Evolutionary conservation across 192 early-diverging fungal genomes (phyloP), one percentile per base, ranked within the genome.

Genomic region (Backusella liffmaniae): DNA sequence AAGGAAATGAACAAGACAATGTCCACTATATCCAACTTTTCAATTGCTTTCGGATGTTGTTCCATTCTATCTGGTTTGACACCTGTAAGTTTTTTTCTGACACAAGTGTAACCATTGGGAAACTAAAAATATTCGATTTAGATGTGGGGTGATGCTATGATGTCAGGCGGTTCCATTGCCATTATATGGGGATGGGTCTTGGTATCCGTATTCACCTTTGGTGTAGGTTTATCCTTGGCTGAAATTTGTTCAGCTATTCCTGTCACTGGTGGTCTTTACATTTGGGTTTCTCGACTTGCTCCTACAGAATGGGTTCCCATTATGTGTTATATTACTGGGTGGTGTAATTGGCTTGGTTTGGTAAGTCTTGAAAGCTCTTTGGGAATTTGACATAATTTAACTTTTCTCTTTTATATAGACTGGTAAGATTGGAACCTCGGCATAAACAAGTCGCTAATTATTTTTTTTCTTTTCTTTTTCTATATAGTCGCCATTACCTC

Each of bases 301-400:
- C 79, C 78, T 21, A 65, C 81, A 8, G 78, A 81, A 46, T 86
- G 84, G 83, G 86, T 82, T 0, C 88, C 88, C 8, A 73, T 89
- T 30, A 79, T 82, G 15, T 85, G 83, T 12, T 89, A 85, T 85
- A 37, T 89, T n/a, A 87, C 87, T 1, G 88, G 88, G 6, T 89
- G 84, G 68, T 85, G 81, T 72, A 88, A 88, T 67, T 88, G 86
- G 86, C 75, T 88, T 46, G 86, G 86, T 26, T 77, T 88, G 65
- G 65, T 73, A 73, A 73, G 71, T 32, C 1, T 18, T 6, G 10
- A n/a, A 5, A 26, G 26, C 41, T 37, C n/a, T 16, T 39, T 34
- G 5, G 6, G 18, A 36, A 69, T 41, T 15, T 30, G 21, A 44
- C 5, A 44, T 51, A 10, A 29, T 32, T 30, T 1, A 72, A n/a